Evolutionary conservation across 2,329 filamentous ascomycete species (phyloP), one percentile per base, ranked within the genome.

Genomic region (Fusarium xyrophilum): DNA sequence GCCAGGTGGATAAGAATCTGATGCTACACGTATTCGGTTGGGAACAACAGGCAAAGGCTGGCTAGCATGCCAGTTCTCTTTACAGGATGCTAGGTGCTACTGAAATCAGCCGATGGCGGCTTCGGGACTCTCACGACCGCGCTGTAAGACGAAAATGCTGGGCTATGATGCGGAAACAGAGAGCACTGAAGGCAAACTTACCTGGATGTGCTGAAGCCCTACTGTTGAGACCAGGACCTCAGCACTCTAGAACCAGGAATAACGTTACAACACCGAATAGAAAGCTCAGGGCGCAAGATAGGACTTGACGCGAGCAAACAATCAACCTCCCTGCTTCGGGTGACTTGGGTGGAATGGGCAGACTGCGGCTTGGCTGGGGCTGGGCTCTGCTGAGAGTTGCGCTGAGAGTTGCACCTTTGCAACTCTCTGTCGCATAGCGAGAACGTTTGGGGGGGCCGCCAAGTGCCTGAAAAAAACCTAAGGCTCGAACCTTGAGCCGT

Each of bases 381-480:
- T 23, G 36, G 38, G 56, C 25, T 65, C 38, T 56, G 23, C 42
- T 60, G 55, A 65, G 60, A 65, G 64, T 65, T 68, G 42, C 60
- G n/a, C n/a, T n/a, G n/a, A n/a, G n/a, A n/a, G n/a, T n/a, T n/a
- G n/a, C n/a, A n/a, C n/a, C n/a, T n/a, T n/a, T n/a, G n/a, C n/a
- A 35, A 65, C 42, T 56, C 60, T 65, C 58, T 56, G 66, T 56
- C 38, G 21, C 51, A 63, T 57, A 67, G 62, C 53, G 38, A 62
- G 62, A 43, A 43, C 23, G 36, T 36, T n/a, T n/a, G n/a, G 66
- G 67, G 66, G 67, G 50, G 27, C 21, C 54, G 54, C 52, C 60
- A 63, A 55, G 59, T 67, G 54, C 57, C 63, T 67, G 66, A 69
- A 69, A 69, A 68, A 69, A 39, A n/a, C n/a, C n/a, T n/a, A n/a